Base-by-base conservation (phyloP, 306 rosid genomes). In the Fragaria nilgerrensis region DNA sequence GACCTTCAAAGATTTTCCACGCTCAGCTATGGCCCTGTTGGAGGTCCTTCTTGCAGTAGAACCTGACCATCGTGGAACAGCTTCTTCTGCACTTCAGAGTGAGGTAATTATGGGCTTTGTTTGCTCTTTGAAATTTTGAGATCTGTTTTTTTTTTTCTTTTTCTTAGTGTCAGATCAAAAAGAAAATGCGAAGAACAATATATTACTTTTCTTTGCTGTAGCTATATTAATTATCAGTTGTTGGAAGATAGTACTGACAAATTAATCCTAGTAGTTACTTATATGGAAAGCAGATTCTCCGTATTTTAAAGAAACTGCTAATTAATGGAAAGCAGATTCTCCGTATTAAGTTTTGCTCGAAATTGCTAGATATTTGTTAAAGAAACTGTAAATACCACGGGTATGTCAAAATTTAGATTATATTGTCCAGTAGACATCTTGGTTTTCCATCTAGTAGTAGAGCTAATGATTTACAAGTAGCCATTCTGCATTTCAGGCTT, bases 11-110 rank as follows among this genome's bases (percentile, higher is more conserved):
- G 87, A 89, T 81, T 84, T 91, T 29, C 95, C 97, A 70, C 56
- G 49, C 52, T 87, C 93, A 5, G 81, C 92, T 27, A 66, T 91
- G 79, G 85, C 88, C 45, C 88, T 93, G 45, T 76, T 91, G 77
- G 96, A 88, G 36, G 86, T 85, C 55, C 95, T 93, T 83, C 98
- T 91, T 64, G 93, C 95, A 7, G 79, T 88, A 65, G 98, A 93
- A 83, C 93, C 98, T 25, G 83, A 85, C 23, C 76, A 84, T 55
- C 86, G 96, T 27, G 93, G 93, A 84, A 84, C 88, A 68, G 93
- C 95, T 64, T 87, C 93, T 81, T 88, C 84, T 75, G 92, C 98
- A 56, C 98, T 93, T 81, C 89, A 81, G 63, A 88, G 75, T 77
- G 91, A 91, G 95, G 98, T 91, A 81, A 79, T 76, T 79, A 74